Evolutionary conservation across 1,284 basidiomycete genomes (phyloP).

Genomic region (Trametes polyzona): DNA sequence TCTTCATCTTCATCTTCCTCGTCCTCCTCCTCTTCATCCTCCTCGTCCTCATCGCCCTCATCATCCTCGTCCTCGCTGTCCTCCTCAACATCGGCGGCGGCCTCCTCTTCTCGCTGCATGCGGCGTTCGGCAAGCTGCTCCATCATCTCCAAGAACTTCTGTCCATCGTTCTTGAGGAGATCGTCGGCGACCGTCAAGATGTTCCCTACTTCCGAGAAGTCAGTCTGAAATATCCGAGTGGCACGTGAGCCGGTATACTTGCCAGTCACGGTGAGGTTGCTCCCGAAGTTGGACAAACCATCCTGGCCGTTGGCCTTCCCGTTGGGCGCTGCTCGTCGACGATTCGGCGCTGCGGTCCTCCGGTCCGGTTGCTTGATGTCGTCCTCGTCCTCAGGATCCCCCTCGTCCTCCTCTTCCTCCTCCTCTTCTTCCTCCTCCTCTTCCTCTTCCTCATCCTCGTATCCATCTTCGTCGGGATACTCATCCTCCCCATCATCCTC

Average conservation of each 20-base stretch:
- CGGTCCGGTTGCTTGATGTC: conserved; percentile 31
- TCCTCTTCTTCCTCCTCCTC: conserved; percentile 40
- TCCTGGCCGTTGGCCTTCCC: conserved; percentile 31
- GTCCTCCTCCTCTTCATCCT: conserved; percentile 40
- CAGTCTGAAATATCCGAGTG: conserved; percentile 20
- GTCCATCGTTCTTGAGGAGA: conserved; percentile 96
- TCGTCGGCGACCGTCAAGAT: conserved; percentile 99
- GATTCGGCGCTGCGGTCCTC: conserved; percentile 24
- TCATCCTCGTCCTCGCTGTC: conserved; percentile 44
- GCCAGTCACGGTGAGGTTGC: conserved; percentile 39
- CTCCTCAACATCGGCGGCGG: conserved; percentile 72
- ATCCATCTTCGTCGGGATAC: conserved; percentile 43
- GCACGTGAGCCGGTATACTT: conserved; percentile 24
- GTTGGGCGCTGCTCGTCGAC: conserved; percentile 32
- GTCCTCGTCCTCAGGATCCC: conserved; percentile 36
- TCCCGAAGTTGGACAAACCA: conserved; percentile 35
- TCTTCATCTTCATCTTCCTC: conserved; percentile 43
- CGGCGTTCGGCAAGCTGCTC: conserved; percentile 96
- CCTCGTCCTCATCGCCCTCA: conserved; percentile 39
- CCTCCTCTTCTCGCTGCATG: conserved; percentile 92
- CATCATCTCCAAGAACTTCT: conserved; percentile 99
- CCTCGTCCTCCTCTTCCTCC: conserved; percentile 37
- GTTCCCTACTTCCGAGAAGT: conserved; percentile 62
- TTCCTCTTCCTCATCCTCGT: conserved; percentile 38
- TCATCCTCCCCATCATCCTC: conserved; percentile 51